Evolutionary conservation across 2,329 filamentous ascomycete genomes (phyloP).

Genomic region (Xylariaceae sp.): DNA sequence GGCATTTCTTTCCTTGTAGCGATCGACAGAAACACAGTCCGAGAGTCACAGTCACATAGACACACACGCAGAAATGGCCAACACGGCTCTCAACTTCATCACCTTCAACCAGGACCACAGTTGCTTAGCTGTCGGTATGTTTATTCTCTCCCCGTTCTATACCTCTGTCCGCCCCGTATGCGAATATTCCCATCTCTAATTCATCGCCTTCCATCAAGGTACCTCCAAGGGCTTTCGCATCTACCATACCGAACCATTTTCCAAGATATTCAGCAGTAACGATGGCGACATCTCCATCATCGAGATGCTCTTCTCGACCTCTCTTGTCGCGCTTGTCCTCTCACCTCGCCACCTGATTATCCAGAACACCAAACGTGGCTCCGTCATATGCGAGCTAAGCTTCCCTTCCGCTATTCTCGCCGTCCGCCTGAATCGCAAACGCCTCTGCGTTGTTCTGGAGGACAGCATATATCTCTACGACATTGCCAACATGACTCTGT

Average conservation of each 20-base stretch:
- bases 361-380: conserved; percentile 82
- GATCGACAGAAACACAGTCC: neutral
- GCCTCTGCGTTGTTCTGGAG: conserved; percentile 87
- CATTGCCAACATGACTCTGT: conserved; percentile 95
- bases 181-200: neutral
- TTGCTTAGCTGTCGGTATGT: conserved; percentile 86
- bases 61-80: conserved; percentile 49
- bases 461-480: conserved; percentile 98
- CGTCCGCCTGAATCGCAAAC: conserved; percentile 89
- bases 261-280: conserved; percentile 89
- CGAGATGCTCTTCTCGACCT: conserved; percentile 98
- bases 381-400: conserved; percentile 96
- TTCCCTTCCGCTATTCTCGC: conserved; percentile 96
- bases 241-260: conserved; percentile 94
- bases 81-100: conserved; percentile 86
- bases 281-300: conserved; percentile 94
- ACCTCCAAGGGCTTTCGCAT: conserved; percentile 93
- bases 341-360: conserved; percentile 91
- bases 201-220: conserved; percentile 46
- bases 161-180: neutral
- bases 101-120: conserved; percentile 99
- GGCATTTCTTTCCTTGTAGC: neutral
- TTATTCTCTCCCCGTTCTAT: neutral
- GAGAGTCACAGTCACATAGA: neutral
- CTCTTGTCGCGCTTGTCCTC: conserved; percentile 86